Base-by-base conservation (phyloP, 2,329 filamentous ascomycete species). In the Lecanicillium sp. region DNA sequence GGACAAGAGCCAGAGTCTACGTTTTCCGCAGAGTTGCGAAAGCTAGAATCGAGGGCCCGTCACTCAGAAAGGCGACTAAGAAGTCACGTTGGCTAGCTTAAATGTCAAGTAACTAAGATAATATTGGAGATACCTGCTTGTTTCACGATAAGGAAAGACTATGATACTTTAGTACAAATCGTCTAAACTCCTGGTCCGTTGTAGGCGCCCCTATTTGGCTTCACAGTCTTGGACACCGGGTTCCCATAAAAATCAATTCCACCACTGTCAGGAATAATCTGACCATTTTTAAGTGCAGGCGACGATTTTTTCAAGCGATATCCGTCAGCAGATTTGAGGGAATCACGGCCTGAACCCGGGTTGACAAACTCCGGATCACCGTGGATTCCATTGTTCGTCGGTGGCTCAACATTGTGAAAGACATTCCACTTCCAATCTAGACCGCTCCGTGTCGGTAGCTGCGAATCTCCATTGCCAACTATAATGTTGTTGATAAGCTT, bases 401-500 rank as follows among this genome's bases (percentile, higher is more conserved):
- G 47, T 4, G 12, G 42, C n/a, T 15, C 19, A 15, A 50, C 36
- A 11, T 45, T 41, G 9, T 51, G 43, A 30, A 52, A 52, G n/a
- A 52, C 28, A 27, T 52, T 52, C 37, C 40, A 40, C 11, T 38
- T 27, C 50, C 50, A 52, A 9, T 35, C 30, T 33, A 51, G 45
- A 5, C 40, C 43, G 14, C 33, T 39, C 7, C 44, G 29, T 3
- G 22, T 38, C 2, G 50, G 49, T 12, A 52, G 42, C 9, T 37
- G 33, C 4, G 50, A 47, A 19, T 48, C 40, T 14, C 28, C 37
- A 18, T 45, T 49, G 12, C 50, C 50, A 12, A 52, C 49, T 35
- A 50, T 48, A 38, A 52, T 51, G 36, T 52, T 52, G 38, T 52
- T 52, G n/a, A 35, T 46, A 13, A 52, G 39, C 8, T 48, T 32